These are phyloP conservation scores for Entomortierella chlamydospora DNA, from an alignment of 192 early-diverging fungal species.

Conservation along the genomic window DNA sequence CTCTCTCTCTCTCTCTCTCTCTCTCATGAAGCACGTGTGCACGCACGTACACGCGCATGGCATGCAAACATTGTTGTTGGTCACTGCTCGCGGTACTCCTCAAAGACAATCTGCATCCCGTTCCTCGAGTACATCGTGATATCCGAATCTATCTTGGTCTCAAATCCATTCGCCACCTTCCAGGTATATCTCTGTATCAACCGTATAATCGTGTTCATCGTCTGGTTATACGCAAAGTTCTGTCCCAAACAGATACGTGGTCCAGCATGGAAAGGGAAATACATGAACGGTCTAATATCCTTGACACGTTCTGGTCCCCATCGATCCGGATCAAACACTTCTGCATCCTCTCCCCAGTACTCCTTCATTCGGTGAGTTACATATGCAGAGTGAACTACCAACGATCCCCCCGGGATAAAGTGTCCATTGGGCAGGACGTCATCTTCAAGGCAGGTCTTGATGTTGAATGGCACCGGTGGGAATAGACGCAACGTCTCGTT, in stretches of 20 bases:
- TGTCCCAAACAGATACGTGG: conserved; percentile 50
- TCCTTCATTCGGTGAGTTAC: conserved; percentile 54
- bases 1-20: too few relatives aligned
- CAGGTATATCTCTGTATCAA: conserved; percentile 32
- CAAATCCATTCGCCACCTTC: conserved; percentile 41
- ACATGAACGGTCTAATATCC: conserved; percentile 53
- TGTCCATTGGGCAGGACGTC: conserved; percentile 52
- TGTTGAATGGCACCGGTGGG: conserved; percentile 58
- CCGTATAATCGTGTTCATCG: conserved; percentile 47
- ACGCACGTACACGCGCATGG: too few relatives aligned
- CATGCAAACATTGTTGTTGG: too few relatives aligned
- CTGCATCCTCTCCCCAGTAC: conserved; percentile 59
- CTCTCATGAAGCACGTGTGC: too few relatives aligned
- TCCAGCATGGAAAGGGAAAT: conserved; percentile 61
- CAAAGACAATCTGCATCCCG: conserved; percentile 45
- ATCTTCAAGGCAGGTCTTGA: conserved; percentile 45
- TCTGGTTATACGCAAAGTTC: conserved; percentile 54
- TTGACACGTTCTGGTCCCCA: conserved; percentile 57
- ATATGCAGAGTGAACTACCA: conserved; percentile 48
- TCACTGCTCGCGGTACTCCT: too few relatives aligned
- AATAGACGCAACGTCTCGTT: conserved; percentile 66
- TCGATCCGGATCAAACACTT: conserved; percentile 62
- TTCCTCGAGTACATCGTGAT: conserved; percentile 45
- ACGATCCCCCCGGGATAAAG: conserved; percentile 55
- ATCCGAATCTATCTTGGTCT: conserved; percentile 39